phyloP scores from a whole-genome alignment of 176 grass and related monocot genomes.

The Otatea glauca region DNA sequence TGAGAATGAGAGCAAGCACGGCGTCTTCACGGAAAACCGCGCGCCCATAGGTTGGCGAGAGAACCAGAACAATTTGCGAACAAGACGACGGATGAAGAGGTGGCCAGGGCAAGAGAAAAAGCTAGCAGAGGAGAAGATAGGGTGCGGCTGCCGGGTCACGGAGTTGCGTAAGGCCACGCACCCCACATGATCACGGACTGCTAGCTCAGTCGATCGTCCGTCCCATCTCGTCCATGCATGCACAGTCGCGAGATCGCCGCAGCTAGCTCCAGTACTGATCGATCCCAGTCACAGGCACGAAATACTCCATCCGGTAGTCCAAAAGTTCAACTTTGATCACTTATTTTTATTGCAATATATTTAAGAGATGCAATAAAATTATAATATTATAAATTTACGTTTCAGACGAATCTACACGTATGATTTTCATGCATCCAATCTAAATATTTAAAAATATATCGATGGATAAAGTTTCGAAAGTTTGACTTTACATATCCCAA shows the following conservation, averaged over 20 bases:
- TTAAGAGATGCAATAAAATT: no score
- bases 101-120: neutral
- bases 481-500: no score
- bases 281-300: no score
- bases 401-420: no score
- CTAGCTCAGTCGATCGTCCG: neutral
- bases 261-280: neutral
- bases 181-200: constrained; percentile 37
- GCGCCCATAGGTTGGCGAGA: constrained; percentile 14
- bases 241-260: neutral
- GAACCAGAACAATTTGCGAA: neutral
- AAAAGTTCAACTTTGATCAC: no score
- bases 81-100: neutral
- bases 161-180: constrained; percentile 45
- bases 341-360: no score
- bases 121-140: neutral
- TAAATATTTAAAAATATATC: no score
- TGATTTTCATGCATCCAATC: no score
- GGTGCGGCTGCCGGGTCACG: constrained; percentile 50
- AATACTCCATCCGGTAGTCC: no score
- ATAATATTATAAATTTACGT: no score
- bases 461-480: no score
- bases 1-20: neutral
- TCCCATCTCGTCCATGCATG: neutral
- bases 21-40: neutral